These are phyloP conservation scores for Daldinia caldariorum DNA, from an alignment of 495 filamentous ascomycete genomes.

Conservation along the genomic window DNA sequence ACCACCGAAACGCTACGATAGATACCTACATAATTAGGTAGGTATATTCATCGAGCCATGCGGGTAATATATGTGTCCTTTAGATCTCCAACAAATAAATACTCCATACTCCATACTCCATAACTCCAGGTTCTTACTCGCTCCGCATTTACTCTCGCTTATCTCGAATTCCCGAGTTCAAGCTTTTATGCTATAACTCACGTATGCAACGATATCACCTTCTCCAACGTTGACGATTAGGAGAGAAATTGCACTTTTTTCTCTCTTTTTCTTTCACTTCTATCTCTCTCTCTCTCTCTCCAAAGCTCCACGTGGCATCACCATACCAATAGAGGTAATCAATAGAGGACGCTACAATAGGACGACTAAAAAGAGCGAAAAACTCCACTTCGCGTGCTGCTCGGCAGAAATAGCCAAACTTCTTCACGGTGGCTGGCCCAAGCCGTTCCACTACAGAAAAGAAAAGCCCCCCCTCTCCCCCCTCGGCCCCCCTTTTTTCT, in stretches of 20 bases:
- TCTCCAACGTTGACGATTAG: not conserved
- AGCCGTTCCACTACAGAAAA: slow-evolving; percentile 10
- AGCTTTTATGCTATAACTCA: not conserved
- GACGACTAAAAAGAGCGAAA: not conserved
- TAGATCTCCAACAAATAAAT: slow-evolving; percentile 6
- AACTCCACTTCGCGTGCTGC: slow-evolving; percentile 14
- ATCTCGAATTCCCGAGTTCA: slow-evolving; percentile 4
- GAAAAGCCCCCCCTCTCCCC: not conserved
- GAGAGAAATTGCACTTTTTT: not conserved
- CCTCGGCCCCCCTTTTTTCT: too few relatives aligned
- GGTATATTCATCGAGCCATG: not conserved
- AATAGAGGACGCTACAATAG: not conserved
- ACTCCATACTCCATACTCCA: not conserved
- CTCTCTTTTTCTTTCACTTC: not conserved
- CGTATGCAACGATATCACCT: not conserved
- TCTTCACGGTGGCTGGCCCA: not conserved
- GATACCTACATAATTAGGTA: too few relatives aligned
- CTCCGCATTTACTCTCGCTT: not conserved
- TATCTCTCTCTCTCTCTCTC: not conserved
- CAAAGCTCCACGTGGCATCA: not conserved
- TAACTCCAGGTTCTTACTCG: not conserved
- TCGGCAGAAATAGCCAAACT: slow-evolving; percentile 1
- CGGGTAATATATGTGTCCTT: slow-evolving; percentile 6
- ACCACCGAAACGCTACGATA: not conserved
- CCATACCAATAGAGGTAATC: not conserved